Evolutionary conservation across 495 filamentous ascomycete genomes (phyloP).

Genomic region (Xylaria telfairii): DNA sequence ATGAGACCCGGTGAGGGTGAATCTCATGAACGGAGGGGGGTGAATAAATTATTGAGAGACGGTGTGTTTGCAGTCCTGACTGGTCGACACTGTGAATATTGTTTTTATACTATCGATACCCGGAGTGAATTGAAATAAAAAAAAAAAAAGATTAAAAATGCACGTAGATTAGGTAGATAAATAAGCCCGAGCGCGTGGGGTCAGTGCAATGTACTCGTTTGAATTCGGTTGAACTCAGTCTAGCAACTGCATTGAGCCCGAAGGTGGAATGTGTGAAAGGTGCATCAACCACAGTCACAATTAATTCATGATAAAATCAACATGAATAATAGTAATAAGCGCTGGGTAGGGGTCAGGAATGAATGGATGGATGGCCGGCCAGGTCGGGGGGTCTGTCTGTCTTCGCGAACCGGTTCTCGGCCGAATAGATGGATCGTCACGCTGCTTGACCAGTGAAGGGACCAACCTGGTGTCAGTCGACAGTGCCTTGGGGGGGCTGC

Average conservation of each 20-base stretch:
- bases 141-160: not conserved
- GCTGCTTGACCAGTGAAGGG: conserved; percentile 1
- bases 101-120: not conserved
- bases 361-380: too few species aligned
- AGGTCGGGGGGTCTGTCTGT: conserved; percentile 9
- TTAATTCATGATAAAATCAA: conserved; percentile 13
- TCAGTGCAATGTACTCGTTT: not conserved
- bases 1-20: not conserved
- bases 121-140: not conserved
- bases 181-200: conserved; percentile 1
- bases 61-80: conserved; percentile 10
- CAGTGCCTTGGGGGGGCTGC: not conserved
- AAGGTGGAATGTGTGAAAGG: not conserved
- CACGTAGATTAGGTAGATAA: not conserved
- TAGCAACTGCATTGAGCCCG: conserved; percentile 7
- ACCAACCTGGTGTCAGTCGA: not conserved
- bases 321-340: conserved; percentile 5
- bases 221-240: conserved; percentile 12
- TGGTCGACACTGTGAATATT: not conserved
- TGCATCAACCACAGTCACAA: not conserved
- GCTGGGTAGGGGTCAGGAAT: not conserved
- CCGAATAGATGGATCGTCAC: conserved; percentile 17
- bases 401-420: conserved; percentile 21
- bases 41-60: not conserved
- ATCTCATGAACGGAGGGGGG: conserved; percentile 13